These are phyloP conservation scores for Allium cepa DNA, from an alignment of 106 monocot genomes.

Conservation along the genomic window DNA sequence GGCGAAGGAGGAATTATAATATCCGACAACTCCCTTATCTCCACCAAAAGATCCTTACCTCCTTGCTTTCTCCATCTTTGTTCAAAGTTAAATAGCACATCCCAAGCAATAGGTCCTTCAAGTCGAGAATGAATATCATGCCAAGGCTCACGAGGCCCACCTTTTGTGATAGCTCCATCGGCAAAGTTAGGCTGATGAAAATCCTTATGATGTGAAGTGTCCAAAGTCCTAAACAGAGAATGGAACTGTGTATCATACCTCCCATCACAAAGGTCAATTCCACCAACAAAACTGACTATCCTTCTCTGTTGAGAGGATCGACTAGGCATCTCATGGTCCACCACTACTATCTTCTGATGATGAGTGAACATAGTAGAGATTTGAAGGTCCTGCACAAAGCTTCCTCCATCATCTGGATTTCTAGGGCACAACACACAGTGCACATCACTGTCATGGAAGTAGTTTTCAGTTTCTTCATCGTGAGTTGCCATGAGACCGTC, in stretches of 20 bases:
- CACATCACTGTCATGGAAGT: slow-evolving; percentile 20
- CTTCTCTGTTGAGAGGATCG: slow-evolving; percentile 29
- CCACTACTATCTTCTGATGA: slow-evolving; percentile 48
- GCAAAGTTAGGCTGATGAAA: slow-evolving; percentile 49
- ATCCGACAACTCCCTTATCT: slow-evolving; percentile 31
- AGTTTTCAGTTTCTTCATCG: slow-evolving; percentile 35
- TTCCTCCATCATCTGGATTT: slow-evolving; percentile 38
- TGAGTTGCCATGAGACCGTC: slow-evolving; percentile 50
- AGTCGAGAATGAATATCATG: slow-evolving; percentile 42
- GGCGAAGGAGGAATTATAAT: slow-evolving; percentile 43
- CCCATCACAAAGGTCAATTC: slow-evolving; percentile 43
- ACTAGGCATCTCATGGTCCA: slow-evolving; percentile 44
- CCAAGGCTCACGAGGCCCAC: slow-evolving; percentile 48
- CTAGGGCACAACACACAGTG: slow-evolving; percentile 39
- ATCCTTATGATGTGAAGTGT: slow-evolving; percentile 35
- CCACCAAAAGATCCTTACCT: slow-evolving; percentile 30
- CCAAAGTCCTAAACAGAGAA: slow-evolving; percentile 43
- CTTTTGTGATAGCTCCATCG: slow-evolving; percentile 23
- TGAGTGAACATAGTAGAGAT: slow-evolving; percentile 49
- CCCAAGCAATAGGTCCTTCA: slow-evolving; percentile 45
- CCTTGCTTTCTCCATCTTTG: slow-evolving; percentile 50
- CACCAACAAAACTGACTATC: slow-evolving; percentile 40
- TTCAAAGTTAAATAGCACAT: slow-evolving; percentile 43
- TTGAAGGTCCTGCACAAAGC: slow-evolving; percentile 37
- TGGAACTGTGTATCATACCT: slow-evolving; percentile 46